Conservation (phyloP, 1,139 yeast species). For the Sugiyamaella castrensis region DNA sequence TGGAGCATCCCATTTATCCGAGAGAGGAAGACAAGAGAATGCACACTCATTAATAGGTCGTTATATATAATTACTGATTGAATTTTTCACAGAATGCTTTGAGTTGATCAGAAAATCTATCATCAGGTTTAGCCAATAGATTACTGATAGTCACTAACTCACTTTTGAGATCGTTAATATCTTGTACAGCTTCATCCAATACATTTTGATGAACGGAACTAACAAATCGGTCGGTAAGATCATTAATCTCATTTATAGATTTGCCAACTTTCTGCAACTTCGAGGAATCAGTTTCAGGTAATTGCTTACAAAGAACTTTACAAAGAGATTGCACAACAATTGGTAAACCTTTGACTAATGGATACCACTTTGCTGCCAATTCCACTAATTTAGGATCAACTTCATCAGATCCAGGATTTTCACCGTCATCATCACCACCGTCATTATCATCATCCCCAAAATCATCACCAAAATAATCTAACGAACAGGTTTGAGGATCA, state of each 20-base stretch:
- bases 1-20: too few species aligned
- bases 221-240: slow-evolving; percentile 1
- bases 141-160: slow-evolving; percentile 4
- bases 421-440: background rate
- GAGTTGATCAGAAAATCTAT: slow-evolving; percentile 8
- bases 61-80: background rate
- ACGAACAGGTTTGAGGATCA: too few species aligned
- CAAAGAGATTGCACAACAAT: slow-evolving; percentile 3
- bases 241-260: slow-evolving; percentile 2
- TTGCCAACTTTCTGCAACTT: slow-evolving; percentile 1
- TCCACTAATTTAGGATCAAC: background rate
- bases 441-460: background rate
- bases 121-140: slow-evolving; percentile 1
- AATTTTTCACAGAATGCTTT: slow-evolving; percentile 5
- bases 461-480: background rate
- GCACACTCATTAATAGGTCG: too few species aligned
- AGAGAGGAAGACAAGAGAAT: too few species aligned
- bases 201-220: too few species aligned
- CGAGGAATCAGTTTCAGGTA: slow-evolving; percentile 1
- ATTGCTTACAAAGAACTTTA: slow-evolving; percentile 4
- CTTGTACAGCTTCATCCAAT: too few species aligned
- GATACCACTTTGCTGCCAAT: background rate
- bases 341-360: background rate
- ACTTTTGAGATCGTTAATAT: slow-evolving; percentile 5
- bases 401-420: background rate